phyloP scores from a whole-genome alignment of 495 filamentous ascomycete species.

The Rhypophila decipiens region DNA sequence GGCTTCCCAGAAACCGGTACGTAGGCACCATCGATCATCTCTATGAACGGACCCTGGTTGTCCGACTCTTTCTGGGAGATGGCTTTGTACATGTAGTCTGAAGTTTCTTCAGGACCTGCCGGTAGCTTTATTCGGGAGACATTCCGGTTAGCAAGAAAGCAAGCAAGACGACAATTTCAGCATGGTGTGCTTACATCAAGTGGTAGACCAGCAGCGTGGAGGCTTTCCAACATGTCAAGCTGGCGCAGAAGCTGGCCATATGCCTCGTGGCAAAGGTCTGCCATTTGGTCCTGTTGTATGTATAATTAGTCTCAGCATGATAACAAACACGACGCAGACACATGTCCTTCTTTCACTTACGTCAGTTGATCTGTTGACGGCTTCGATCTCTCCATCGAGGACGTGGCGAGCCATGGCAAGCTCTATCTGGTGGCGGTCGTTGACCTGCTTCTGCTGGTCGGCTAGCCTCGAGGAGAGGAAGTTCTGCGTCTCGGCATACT shows the following conservation, averaged over 20 bases:
- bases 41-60: slow-evolving; percentile 20
- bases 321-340: too few relatives aligned
- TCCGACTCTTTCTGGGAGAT: slow-evolving; percentile 26
- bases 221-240: slow-evolving; percentile 26
- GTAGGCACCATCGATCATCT: slow-evolving; percentile 23
- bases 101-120: slow-evolving; percentile 16
- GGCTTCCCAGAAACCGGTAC: slow-evolving; percentile 27
- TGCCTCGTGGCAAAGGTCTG: slow-evolving; percentile 28
- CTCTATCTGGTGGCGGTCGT: slow-evolving; percentile 13
- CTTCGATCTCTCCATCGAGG: slow-evolving; percentile 9
- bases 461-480: slow-evolving; percentile 28
- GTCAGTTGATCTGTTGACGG: slow-evolving; percentile 5
- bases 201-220: slow-evolving; percentile 28
- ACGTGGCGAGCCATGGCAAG: slow-evolving; percentile 11
- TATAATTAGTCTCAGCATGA: neutral
- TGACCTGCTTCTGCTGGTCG: slow-evolving; percentile 12
- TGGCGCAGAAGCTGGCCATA: slow-evolving; percentile 28
- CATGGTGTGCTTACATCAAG: slow-evolving; percentile 34
- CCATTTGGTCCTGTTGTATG: slow-evolving; percentile 16
- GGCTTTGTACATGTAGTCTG: slow-evolving; percentile 25
- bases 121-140: slow-evolving; percentile 21
- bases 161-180: neutral
- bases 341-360: slow-evolving; percentile 19
- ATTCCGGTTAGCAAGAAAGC: slow-evolving; percentile 4
- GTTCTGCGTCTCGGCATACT: slow-evolving; percentile 19